A percentile compares a stretch with the other conserved stretches of the same genome.
Conservation (phyloP, 2,329 filamentous ascomycete species). For the Tolypocladium inflatum region DNA sequence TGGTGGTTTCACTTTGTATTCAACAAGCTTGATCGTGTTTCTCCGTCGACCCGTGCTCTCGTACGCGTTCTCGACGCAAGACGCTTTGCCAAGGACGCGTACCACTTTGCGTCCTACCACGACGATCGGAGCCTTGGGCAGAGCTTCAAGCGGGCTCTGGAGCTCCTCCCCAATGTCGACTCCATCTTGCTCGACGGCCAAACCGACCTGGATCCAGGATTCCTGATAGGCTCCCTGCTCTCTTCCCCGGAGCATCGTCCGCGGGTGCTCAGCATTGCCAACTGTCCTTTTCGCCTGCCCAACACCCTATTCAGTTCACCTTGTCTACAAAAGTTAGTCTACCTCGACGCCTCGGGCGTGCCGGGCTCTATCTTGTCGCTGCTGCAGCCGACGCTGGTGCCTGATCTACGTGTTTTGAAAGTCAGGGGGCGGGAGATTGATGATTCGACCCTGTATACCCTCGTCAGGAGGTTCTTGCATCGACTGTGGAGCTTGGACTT, state of each 20-base stretch:
- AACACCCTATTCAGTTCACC: conserved; percentile 26
- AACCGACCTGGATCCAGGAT: conserved; percentile 30
- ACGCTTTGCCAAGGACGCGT: conserved; percentile 26
- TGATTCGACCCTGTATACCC: conserved; percentile 21
- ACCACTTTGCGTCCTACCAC: conserved; percentile 31
- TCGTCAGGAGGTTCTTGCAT: conserved; percentile 19
- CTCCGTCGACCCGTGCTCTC: conserved; percentile 29
- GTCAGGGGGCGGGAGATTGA: conserved; percentile 36
- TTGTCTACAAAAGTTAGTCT: conserved; percentile 32
- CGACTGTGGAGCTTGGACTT: conserved; percentile 51
- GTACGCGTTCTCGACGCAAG: conserved; percentile 40
- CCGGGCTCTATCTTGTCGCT: conserved; percentile 33
- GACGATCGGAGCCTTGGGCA: conserved; percentile 22
- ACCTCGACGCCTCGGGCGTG: conserved; percentile 42
- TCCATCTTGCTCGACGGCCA: conserved; percentile 40
- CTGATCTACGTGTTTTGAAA: conserved; percentile 43
- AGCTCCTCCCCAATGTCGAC: conserved; percentile 31
- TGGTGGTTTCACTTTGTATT: conserved; percentile 41
- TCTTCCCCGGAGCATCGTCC: conserved; percentile 3
- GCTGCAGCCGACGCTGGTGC: conserved; percentile 25
- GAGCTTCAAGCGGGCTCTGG: conserved; percentile 27
- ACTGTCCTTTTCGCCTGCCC: conserved; percentile 30
- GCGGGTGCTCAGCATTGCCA: conserved; percentile 34
- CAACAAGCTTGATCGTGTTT: conserved; percentile 22
- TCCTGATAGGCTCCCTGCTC: conserved; percentile 16